phyloP scores from a whole-genome alignment of 1,284 basidiomycete species.

The Takashimella tepidaria region DNA sequence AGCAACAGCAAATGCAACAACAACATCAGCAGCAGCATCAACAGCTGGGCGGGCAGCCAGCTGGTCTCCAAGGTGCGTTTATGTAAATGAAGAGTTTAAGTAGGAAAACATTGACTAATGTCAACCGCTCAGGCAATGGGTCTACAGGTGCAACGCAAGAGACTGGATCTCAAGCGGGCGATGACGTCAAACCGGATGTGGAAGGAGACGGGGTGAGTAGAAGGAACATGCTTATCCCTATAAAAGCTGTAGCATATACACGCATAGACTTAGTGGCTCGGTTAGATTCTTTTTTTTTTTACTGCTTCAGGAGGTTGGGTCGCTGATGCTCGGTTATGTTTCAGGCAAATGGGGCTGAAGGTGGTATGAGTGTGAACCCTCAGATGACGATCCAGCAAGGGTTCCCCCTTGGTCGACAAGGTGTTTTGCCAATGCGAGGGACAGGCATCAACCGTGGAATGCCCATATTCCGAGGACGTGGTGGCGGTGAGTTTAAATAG shows the following conservation, averaged over 20 bases:
- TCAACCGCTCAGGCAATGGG: background rate
- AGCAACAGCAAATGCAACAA: too few relatives aligned
- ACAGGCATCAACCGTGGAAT: slow-evolving; percentile 18
- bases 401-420: slow-evolving; percentile 2
- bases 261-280: too few relatives aligned
- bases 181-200: slow-evolving; percentile 29
- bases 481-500: slow-evolving; percentile 23
- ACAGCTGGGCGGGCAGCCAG: too few relatives aligned
- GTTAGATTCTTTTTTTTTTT: too few relatives aligned
- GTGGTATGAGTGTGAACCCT: background rate
- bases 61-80: too few relatives aligned
- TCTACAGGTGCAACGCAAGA: slow-evolving; percentile 17
- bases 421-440: slow-evolving; percentile 17
- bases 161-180: slow-evolving; percentile 7
- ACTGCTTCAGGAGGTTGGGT: too few relatives aligned
- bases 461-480: slow-evolving; percentile 28
- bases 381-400: slow-evolving; percentile 7
- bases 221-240: background rate
- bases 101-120: background rate
- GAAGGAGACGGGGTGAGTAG: slow-evolving; percentile 15
- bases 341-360: background rate
- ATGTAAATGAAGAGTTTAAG: too few relatives aligned
- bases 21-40: too few relatives aligned
- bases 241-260: too few relatives aligned
- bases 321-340: background rate